These are phyloP conservation scores for Phytophthora pseudosyringae DNA, from an alignment of 352 stramenopile species.

Conservation along the genomic window DNA sequence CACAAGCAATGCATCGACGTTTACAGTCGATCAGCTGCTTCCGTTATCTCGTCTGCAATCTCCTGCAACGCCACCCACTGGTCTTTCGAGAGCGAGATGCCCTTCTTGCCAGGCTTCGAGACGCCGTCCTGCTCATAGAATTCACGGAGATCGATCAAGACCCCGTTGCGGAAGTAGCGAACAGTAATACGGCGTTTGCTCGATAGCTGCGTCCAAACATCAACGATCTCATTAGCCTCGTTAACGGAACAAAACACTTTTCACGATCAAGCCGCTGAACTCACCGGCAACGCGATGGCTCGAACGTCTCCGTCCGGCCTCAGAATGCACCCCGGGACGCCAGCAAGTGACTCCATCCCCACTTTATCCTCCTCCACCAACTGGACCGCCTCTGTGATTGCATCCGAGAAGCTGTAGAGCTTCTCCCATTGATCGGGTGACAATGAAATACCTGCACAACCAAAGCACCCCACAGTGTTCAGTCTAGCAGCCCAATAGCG, in stretches of 20 bases:
- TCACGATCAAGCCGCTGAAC: slow-evolving; percentile 12
- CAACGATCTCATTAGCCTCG: slow-evolving; percentile 6
- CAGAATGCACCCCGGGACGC: slow-evolving; percentile 41
- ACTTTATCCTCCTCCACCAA: slow-evolving; percentile 57
- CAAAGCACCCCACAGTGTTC: neutral
- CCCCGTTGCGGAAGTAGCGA: slow-evolving; percentile 51
- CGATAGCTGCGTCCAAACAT: slow-evolving; percentile 47
- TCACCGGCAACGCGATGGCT: slow-evolving; percentile 61
- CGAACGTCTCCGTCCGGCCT: slow-evolving; percentile 42
- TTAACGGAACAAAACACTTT: neutral
- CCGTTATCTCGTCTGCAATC: slow-evolving; percentile 36
- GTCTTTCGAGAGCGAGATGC: slow-evolving; percentile 75
- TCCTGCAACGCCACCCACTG: slow-evolving; percentile 62
- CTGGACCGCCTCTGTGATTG: slow-evolving; percentile 50
- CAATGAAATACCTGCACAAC: slow-evolving; percentile 57
- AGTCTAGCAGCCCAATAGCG: neutral
- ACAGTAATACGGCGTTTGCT: slow-evolving; percentile 56
- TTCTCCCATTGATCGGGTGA: slow-evolving; percentile 63
- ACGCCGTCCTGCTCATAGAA: slow-evolving; percentile 69
- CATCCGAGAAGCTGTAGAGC: slow-evolving; percentile 42
- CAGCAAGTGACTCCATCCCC: slow-evolving; percentile 35
- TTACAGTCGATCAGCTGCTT: slow-evolving; percentile 39
- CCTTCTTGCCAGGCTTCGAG: slow-evolving; percentile 77
- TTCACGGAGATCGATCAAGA: slow-evolving; percentile 77
- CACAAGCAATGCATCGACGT: neutral